A percentile compares a stretch with the other conserved stretches of the same genome.
phyloP scores from a whole-genome alignment of 2,329 filamentous ascomycete genomes.

The Pestalotiopsis fici region DNA sequence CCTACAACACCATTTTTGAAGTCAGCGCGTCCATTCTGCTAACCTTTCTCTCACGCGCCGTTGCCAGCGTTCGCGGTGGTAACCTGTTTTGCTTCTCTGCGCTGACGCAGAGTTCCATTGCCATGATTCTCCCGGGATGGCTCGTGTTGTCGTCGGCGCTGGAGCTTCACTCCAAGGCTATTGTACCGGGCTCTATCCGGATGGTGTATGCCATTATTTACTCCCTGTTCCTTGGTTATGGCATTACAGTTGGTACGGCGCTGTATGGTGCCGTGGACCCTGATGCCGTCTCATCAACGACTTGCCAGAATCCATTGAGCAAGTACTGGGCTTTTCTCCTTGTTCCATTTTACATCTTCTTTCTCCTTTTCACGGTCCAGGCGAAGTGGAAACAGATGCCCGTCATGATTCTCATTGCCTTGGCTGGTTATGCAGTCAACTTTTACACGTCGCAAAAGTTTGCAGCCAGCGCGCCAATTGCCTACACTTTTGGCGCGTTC shows the following conservation, averaged over 20 bases:
- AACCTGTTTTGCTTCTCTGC: constrained; percentile 71
- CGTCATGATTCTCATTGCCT: constrained; percentile 72
- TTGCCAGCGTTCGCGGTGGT: constrained; percentile 64
- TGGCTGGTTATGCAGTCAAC: constrained; percentile 76
- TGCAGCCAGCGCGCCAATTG: constrained; percentile 70
- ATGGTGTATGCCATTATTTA: constrained; percentile 75
- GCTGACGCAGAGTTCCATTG: constrained; percentile 72
- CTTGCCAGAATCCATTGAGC: constrained; percentile 45
- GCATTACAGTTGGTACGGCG: constrained; percentile 61
- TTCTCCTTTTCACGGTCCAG: constrained; percentile 75
- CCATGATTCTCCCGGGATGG: constrained; percentile 69
- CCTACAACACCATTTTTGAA: constrained; percentile 60
- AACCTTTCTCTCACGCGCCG: constrained; percentile 67
- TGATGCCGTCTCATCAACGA: constrained; percentile 41
- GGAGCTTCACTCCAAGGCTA: constrained; percentile 67
- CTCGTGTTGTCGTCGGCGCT: constrained; percentile 57
- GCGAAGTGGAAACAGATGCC: constrained; percentile 81
- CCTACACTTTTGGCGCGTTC: constrained; percentile 75
- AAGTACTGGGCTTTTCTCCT: constrained; percentile 62
- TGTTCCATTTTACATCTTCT: constrained; percentile 68
- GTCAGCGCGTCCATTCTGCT: constrained; percentile 62
- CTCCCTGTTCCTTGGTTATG: constrained; percentile 69
- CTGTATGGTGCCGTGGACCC: constrained; percentile 51
- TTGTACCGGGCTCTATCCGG: constrained; percentile 69
- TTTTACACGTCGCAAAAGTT: constrained; percentile 72